Percentiles rank a stretch among this genome's conserved stretches.
Evolutionary conservation across 2,329 filamentous ascomycete species (phyloP).

Genomic region (Colletotrichum chrysophilum): DNA sequence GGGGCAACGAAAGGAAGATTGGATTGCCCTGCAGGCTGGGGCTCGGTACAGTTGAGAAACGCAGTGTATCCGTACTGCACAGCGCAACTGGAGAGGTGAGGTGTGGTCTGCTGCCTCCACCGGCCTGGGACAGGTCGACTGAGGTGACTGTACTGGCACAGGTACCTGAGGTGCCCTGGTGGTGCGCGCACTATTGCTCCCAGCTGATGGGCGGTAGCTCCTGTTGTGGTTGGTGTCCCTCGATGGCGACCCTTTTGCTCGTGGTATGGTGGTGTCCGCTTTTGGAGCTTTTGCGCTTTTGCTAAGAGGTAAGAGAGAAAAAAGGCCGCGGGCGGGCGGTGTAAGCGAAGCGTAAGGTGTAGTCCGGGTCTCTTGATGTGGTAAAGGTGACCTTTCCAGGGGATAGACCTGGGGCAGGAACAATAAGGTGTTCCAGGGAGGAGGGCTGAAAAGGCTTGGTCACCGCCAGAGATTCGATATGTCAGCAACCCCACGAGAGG

Average conservation of each 20-base stretch:
- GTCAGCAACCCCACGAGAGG: slow-evolving; percentile 14
- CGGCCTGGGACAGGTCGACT: neutral
- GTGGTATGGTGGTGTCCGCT: neutral
- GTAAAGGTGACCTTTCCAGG: neutral
- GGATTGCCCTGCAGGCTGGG: slow-evolving; percentile 17
- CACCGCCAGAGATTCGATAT: slow-evolving; percentile 11
- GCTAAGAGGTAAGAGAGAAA: neutral
- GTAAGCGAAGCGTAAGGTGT: slow-evolving; percentile 7
- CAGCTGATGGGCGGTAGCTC: neutral
- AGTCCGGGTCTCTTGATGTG: neutral
- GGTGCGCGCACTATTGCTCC: neutral
- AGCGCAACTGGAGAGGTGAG: neutral
- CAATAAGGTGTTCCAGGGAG: slow-evolving; percentile 20
- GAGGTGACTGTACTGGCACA: neutral
- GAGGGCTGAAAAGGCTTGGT: slow-evolving; percentile 12
- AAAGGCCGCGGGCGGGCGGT: slow-evolving; percentile 7
- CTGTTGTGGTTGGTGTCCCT: neutral
- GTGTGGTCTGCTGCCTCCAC: neutral
- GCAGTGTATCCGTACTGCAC: neutral
- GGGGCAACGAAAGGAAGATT: slow-evolving; percentile 15
- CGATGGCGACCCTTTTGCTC: neutral
- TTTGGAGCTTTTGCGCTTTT: neutral
- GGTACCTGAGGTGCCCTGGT: neutral
- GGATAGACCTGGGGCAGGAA: neutral
- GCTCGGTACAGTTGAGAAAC: slow-evolving; percentile 9